phyloP scores from a whole-genome alignment of 495 filamentous ascomycete genomes.

The Extremus antarcticus region DNA sequence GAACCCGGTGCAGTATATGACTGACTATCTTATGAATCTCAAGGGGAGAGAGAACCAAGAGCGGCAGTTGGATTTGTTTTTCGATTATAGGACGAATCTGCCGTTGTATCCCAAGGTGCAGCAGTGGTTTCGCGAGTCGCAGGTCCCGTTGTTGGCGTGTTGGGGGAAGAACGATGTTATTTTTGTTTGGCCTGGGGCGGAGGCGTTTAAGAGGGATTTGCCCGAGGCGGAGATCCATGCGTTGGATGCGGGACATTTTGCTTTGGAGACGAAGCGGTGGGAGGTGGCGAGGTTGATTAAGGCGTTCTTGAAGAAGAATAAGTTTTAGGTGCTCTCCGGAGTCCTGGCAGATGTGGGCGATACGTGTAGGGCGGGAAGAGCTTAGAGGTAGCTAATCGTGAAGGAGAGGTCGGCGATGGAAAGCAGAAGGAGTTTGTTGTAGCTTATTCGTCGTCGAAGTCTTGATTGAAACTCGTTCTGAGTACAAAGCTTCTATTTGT shows the following conservation, averaged over 20 bases:
- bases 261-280: constrained; percentile 43
- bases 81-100: constrained; percentile 47
- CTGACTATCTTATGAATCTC: constrained; percentile 30
- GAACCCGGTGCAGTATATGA: constrained; percentile 38
- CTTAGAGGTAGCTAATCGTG: too few species aligned
- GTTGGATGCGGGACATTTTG: constrained; percentile 54
- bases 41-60: constrained; percentile 42
- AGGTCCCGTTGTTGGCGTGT: constrained; percentile 46
- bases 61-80: constrained; percentile 49
- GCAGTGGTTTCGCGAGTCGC: constrained; percentile 41
- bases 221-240: constrained; percentile 39
- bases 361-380: too few species aligned
- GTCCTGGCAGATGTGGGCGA: too few species aligned
- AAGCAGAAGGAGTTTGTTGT: too few species aligned
- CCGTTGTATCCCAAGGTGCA: constrained; percentile 49
- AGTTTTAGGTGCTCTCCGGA: too few species aligned
- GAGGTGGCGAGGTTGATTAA: constrained; percentile 40
- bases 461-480: too few species aligned
- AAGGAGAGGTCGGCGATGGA: too few species aligned
- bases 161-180: constrained; percentile 54
- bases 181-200: constrained; percentile 46
- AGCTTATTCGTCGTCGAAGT: too few species aligned
- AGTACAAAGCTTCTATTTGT: too few species aligned
- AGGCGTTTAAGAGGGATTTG: constrained; percentile 49
- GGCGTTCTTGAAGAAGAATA: constrained; percentile 31